Conservation (phyloP, 2,329 filamentous ascomycete genomes). For the Dactylellina leptospora region DNA sequence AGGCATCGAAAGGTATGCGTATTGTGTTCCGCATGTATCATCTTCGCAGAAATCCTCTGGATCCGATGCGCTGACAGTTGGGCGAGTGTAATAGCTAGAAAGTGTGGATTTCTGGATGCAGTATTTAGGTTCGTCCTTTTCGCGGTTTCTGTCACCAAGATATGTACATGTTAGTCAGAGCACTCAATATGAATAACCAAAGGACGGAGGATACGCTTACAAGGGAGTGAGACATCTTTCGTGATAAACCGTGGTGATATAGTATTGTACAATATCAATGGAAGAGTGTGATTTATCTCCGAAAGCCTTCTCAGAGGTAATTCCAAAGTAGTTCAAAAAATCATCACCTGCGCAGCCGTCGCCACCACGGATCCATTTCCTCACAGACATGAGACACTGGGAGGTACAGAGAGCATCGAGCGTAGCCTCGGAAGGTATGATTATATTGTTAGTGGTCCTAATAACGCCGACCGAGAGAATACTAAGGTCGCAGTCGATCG, state of each 20-base stretch:
- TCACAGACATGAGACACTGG: constrained; percentile 9
- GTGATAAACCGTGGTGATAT: constrained; percentile 32
- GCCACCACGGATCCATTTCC: constrained; percentile 33
- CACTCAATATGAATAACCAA: background rate
- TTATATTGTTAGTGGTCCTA: no score
- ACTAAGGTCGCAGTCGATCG: constrained; percentile 39
- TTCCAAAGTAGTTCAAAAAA: constrained; percentile 30
- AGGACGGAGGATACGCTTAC: background rate
- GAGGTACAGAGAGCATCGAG: constrained; percentile 23
- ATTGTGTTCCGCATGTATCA: constrained; percentile 30
- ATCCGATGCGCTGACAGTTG: constrained; percentile 14
- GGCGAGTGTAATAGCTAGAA: background rate
- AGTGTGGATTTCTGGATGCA: no score
- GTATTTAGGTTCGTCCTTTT: constrained; percentile 18
- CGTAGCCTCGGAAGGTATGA: background rate
- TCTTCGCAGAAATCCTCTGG: constrained; percentile 26
- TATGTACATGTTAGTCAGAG: background rate
- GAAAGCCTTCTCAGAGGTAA: constrained; percentile 12
- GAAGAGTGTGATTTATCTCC: background rate
- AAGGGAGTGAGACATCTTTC: constrained; percentile 17
- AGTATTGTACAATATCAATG: constrained; percentile 32
- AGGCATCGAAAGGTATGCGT: constrained; percentile 29
- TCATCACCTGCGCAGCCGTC: constrained; percentile 24
- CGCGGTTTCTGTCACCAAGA: background rate
- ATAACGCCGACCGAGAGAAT: no score